Conservation (phyloP, 1,284 basidiomycete genomes). For the Phellopilus nigrolimitatus region DNA sequence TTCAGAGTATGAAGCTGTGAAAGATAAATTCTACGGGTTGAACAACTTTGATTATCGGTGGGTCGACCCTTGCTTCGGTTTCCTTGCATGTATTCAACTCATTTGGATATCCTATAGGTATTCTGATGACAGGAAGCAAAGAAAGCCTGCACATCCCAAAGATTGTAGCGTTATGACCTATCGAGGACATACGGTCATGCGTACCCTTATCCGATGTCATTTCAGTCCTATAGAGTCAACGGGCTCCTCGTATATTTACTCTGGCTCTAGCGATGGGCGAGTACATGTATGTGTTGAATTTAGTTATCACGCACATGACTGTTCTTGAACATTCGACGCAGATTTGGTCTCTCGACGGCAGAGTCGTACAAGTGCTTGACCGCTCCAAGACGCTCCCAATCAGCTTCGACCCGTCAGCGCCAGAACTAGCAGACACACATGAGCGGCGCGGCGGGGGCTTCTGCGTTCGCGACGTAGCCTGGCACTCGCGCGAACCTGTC, state of each 20-base stretch:
- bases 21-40: conserved; percentile 53
- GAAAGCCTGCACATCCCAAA: conserved; percentile 61
- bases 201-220: conserved; percentile 93
- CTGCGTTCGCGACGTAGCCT: conserved; percentile 91
- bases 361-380: conserved; percentile 79
- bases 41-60: conserved; percentile 78
- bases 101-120: conserved; percentile 38
- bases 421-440: conserved; percentile 35
- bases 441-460: conserved; percentile 30
- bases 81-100: conserved; percentile 9
- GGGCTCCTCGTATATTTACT: conserved; percentile 90
- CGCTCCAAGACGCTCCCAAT: conserved; percentile 74
- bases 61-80: conserved; percentile 25
- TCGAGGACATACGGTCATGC: conserved; percentile 87
- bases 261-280: conserved; percentile 79
- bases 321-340: conserved; percentile 31
- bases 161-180: conserved; percentile 97
- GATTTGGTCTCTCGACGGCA: conserved; percentile 95
- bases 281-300: conserved; percentile 60
- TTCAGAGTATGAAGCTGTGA: conserved; percentile 59
- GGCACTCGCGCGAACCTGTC: conserved; percentile 81
- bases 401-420: conserved; percentile 57
- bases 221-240: conserved; percentile 93
- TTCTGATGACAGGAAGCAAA: conserved; percentile 62
- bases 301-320: conserved; percentile 2